Percentiles rank a stretch among this genome's conserved stretches.
Evolutionary conservation across 1,139 yeast genomes (phyloP).

Genomic region (Trichomonascaceae sp.): DNA sequence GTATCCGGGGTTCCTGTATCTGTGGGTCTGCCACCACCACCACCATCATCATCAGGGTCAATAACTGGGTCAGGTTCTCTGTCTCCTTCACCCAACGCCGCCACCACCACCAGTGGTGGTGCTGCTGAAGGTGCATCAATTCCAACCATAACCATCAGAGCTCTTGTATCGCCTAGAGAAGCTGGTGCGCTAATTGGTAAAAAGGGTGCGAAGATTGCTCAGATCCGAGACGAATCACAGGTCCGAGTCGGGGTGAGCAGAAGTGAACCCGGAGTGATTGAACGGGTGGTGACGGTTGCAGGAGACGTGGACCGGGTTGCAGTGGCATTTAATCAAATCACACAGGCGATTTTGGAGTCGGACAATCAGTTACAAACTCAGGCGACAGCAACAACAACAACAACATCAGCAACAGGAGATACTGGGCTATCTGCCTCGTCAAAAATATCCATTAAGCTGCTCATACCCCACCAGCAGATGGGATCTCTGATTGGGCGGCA

Average conservation of each 20-base stretch:
- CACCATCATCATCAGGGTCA: too few relatives aligned
- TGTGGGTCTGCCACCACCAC: too few relatives aligned
- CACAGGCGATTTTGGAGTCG: conserved; percentile 42
- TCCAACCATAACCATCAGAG: conserved; percentile 30
- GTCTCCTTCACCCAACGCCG: neutral
- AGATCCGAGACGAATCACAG: conserved; percentile 60
- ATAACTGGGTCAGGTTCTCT: too few relatives aligned
- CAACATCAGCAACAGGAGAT: conserved; percentile 26
- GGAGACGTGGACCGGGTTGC: conserved; percentile 71
- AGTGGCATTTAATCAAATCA: conserved; percentile 57
- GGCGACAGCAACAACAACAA: conserved; percentile 35
- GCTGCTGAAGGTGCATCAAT: conserved; percentile 1
- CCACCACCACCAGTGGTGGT: neutral
- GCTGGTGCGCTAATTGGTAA: conserved; percentile 89
- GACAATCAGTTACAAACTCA: conserved; percentile 32
- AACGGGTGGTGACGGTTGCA: conserved; percentile 68
- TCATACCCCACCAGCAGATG: conserved; percentile 79
- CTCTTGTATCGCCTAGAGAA: conserved; percentile 73
- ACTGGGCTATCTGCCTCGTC: neutral
- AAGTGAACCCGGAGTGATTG: conserved; percentile 69
- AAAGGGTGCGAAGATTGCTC: conserved; percentile 69
- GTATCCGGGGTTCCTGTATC: too few relatives aligned
- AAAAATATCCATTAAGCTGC: conserved; percentile 36
- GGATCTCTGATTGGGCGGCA: conserved; percentile 84
- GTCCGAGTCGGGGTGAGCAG: conserved; percentile 87